These are phyloP conservation scores for Colletotrichum incanum DNA, from an alignment of 2,329 filamentous ascomycete genomes.

Conservation along the genomic window DNA sequence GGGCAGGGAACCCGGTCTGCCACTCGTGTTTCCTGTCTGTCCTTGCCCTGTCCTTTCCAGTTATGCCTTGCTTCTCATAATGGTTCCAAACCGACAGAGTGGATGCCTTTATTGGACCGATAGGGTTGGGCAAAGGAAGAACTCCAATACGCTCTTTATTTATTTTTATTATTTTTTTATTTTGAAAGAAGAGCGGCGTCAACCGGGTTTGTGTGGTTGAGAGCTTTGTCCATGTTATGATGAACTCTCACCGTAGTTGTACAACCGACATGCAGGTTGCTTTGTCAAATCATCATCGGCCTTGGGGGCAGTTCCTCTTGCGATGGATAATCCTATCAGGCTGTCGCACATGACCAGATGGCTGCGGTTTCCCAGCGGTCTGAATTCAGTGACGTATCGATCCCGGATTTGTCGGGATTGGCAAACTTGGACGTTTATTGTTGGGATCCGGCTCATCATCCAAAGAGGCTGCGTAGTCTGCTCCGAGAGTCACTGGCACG, in stretches of 20 bases:
- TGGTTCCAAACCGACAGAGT: conserved; percentile 15
- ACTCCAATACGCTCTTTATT: conserved; percentile 3
- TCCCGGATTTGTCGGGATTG: conserved; percentile 1
- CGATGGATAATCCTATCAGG: not conserved
- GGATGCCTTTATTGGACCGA: conserved; percentile 10
- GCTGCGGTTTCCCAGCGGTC: conserved; percentile 9
- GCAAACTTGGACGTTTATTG: not conserved
- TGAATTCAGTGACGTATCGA: not conserved
- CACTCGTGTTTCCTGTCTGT: not conserved
- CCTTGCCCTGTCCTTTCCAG: not conserved
- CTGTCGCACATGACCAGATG: no score
- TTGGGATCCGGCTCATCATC: not conserved
- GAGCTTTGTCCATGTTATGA: conserved; percentile 3
- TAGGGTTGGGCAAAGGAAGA: not conserved
- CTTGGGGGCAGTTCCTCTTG: not conserved
- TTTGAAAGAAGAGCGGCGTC: not conserved
- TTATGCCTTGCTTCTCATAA: conserved; percentile 26
- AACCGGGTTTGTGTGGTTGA: not conserved
- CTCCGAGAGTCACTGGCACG: not conserved
- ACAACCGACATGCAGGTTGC: conserved; percentile 1
- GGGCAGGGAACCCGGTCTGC: not conserved
- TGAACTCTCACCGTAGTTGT: not conserved
- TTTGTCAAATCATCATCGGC: conserved; percentile 1
- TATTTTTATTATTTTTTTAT: not conserved
- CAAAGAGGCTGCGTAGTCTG: not conserved